phyloP scores from a whole-genome alignment of 371 early-diverging fungal genomes.

The Mortierella sp. region DNA sequence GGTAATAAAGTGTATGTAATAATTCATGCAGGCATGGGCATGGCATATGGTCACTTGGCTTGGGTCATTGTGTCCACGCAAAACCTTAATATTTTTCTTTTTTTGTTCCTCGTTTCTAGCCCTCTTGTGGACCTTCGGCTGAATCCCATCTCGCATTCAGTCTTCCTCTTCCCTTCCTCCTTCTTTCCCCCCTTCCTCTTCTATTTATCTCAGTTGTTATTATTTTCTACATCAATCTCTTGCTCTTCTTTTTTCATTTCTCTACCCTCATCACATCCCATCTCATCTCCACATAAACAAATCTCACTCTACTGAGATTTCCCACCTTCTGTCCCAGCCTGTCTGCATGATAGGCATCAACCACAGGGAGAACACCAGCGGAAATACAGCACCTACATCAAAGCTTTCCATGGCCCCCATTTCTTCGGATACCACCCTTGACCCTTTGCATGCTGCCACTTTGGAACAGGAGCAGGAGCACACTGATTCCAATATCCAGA shows the following conservation, averaged over 20 bases:
- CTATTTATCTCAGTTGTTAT: neutral
- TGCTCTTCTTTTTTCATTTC: neutral
- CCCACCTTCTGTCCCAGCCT: neutral
- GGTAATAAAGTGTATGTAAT: too few species aligned
- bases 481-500: neutral
- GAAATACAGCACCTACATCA: neutral
- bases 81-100: neutral
- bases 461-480: neutral
- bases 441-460: neutral
- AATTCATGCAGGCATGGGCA: neutral
- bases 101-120: neutral
- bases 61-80: neutral
- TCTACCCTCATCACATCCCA: neutral
- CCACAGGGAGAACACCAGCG: slow-evolving; percentile 19
- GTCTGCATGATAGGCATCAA: slow-evolving; percentile 42
- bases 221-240: neutral
- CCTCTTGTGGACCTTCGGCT: neutral
- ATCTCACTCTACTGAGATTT: neutral
- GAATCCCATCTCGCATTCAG: neutral
- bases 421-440: slow-evolving; percentile 3
- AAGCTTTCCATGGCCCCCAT: slow-evolving; percentile 7
- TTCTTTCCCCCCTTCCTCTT: neutral
- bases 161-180: neutral
- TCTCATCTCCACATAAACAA: neutral
- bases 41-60: neutral